A percentile compares a stretch with the other conserved stretches of the same genome.
These are phyloP conservation scores for Podaxis pistillaris DNA, from an alignment of 768 basidiomycete genomes.

Conservation along the genomic window DNA sequence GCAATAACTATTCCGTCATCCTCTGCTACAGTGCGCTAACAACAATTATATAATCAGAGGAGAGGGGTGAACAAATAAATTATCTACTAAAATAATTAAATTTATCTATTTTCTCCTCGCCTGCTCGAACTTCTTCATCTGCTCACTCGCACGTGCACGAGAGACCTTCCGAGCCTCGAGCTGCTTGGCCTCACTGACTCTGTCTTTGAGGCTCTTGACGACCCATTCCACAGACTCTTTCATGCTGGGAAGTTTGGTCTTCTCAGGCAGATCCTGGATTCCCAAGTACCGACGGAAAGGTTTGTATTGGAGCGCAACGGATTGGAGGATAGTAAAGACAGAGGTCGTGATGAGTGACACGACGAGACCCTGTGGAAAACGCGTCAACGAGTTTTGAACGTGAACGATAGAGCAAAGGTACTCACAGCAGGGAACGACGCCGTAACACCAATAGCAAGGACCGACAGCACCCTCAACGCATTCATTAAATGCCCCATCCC, in stretches of 20 bases:
- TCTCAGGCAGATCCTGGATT: slow-evolving; percentile 34
- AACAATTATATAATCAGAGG: slow-evolving; percentile 3
- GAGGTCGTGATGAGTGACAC: slow-evolving; percentile 41
- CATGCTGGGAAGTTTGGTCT: slow-evolving; percentile 15
- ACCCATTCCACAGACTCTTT: not conserved
- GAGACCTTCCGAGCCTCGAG: not conserved
- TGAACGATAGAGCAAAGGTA: slow-evolving; percentile 11
- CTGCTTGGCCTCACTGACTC: not conserved
- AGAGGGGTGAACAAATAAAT: not conserved
- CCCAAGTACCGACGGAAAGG: slow-evolving; percentile 37
- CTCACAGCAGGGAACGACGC: slow-evolving; percentile 64
- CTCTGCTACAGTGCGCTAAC: not conserved
- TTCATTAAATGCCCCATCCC: slow-evolving; percentile 69
- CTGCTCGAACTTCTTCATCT: slow-evolving; percentile 11
- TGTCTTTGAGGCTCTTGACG: not conserved
- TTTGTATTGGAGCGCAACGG: slow-evolving; percentile 41
- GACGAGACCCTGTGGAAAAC: slow-evolving; percentile 35
- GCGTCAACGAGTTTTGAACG: not conserved
- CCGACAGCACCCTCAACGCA: slow-evolving; percentile 54
- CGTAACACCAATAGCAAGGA: slow-evolving; percentile 48
- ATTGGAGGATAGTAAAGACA: slow-evolving; percentile 48
- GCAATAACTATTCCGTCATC: slow-evolving; percentile 2
- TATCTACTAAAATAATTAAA: slow-evolving; percentile 1
- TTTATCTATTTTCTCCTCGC: slow-evolving; percentile 6
- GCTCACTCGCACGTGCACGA: slow-evolving; percentile 6